A percentile compares a stretch with the other conserved stretches of the same genome.
These are phyloP conservation scores for Trametes cinnabarina DNA, from an alignment of 768 basidiomycete genomes.

Conservation along the genomic window DNA sequence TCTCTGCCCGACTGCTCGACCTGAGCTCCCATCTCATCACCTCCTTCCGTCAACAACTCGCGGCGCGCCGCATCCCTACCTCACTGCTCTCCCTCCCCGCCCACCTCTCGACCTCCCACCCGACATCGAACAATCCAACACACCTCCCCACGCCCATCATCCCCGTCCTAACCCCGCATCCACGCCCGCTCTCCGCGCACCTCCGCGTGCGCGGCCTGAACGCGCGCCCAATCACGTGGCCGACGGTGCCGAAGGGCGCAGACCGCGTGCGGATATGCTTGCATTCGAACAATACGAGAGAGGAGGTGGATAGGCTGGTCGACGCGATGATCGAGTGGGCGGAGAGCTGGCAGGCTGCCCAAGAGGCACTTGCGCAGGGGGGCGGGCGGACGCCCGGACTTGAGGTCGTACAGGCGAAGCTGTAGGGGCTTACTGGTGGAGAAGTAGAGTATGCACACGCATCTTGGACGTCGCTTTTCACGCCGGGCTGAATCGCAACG, in stretches of 20 bases:
- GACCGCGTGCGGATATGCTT: slow-evolving; percentile 89
- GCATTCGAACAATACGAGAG: slow-evolving; percentile 68
- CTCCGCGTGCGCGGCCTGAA: slow-evolving; percentile 55
- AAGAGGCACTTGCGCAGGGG: background rate
- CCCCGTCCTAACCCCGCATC: slow-evolving; percentile 74
- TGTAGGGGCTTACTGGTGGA: background rate
- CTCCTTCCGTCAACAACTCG: slow-evolving; percentile 30
- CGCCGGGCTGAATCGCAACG: background rate
- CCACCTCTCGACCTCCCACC: slow-evolving; percentile 26
- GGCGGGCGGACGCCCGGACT: background rate
- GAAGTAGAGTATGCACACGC: background rate
- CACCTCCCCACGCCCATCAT: slow-evolving; percentile 71
- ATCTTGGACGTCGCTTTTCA: background rate
- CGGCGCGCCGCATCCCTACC: slow-evolving; percentile 24
- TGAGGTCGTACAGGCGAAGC: slow-evolving; percentile 18
- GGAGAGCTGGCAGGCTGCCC: slow-evolving; percentile 13
- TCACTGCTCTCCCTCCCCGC: slow-evolving; percentile 32
- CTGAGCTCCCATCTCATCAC: slow-evolving; percentile 42
- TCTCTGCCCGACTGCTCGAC: slow-evolving; percentile 40
- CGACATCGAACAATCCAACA: slow-evolving; percentile 26
- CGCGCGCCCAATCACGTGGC: slow-evolving; percentile 77
- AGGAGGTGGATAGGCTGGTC: slow-evolving; percentile 58
- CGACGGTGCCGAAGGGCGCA: slow-evolving; percentile 85
- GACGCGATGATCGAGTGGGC: slow-evolving; percentile 29
- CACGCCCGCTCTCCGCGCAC: slow-evolving; percentile 72